phyloP scores from a whole-genome alignment of 768 basidiomycete genomes.

The Pleurotus giganteus region DNA sequence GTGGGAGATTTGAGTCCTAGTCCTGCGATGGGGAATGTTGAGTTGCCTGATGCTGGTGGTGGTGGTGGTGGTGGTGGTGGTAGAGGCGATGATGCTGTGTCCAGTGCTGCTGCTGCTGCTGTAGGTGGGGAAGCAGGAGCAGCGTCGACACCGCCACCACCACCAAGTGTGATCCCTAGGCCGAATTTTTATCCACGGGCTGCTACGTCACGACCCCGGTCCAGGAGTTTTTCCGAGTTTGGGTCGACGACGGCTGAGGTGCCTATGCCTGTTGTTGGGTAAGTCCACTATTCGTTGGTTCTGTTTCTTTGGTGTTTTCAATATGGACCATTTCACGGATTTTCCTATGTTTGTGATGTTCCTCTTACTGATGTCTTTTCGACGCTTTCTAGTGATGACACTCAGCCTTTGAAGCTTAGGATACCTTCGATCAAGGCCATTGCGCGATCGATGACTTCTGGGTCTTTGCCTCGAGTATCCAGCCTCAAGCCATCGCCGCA shows the following conservation, averaged over 20 bases:
- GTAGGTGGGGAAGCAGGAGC: too few relatives aligned
- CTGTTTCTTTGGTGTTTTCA: too few relatives aligned
- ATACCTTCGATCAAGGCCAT: constrained; percentile 16
- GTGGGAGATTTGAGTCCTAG: too few relatives aligned
- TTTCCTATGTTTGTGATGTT: background rate
- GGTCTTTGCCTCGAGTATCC: constrained; percentile 13
- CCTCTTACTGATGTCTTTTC: background rate
- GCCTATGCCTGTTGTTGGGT: constrained; percentile 22
- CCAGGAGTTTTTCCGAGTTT: constrained; percentile 77
- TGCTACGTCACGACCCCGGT: constrained; percentile 56
- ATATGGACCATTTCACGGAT: background rate
- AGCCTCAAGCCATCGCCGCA: constrained; percentile 15
- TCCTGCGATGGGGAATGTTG: too few relatives aligned
- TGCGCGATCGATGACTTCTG: constrained; percentile 12
- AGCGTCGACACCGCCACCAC: too few relatives aligned
- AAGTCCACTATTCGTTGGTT: constrained; percentile 24
- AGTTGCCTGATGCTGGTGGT: too few relatives aligned
- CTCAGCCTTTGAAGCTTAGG: constrained; percentile 18
- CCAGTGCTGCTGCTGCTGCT: background rate
- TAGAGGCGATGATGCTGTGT: background rate
- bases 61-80: background rate
- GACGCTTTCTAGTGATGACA: constrained; percentile 22
- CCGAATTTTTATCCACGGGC: constrained; percentile 65
- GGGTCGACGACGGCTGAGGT: constrained; percentile 35
- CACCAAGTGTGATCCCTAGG: constrained; percentile 41